Base-by-base conservation (phyloP, 2,329 filamentous ascomycete species). In the Sporothrix humicola region DNA sequence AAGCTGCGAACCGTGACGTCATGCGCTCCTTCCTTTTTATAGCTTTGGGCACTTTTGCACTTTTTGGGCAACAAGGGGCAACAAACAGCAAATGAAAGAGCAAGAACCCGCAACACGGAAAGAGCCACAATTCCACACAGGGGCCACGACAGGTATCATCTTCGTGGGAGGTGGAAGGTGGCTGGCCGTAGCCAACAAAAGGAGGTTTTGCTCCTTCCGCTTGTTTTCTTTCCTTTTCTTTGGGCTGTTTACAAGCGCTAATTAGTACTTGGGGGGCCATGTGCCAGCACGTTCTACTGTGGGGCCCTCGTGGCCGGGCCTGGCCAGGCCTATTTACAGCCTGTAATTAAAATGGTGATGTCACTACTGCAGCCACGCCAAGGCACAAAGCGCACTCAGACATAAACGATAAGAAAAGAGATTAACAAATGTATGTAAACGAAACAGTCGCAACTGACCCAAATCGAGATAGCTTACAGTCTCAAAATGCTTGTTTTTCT, bases 291-390 rank as follows among this genome's bases (percentile, higher is more conserved):
- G 7, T 37, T 52, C 37, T 20, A 8, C 20, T n/a, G 65, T 68
- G 66, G 48, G 48, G 66, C 48, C 48, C 37, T 17, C 26, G 17
- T 37, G 63, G 63, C 63, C 20, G 17, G 61, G 37, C 44, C 42
- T 26, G 9, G n/a, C 66, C 17, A 42, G 26, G 17, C 26, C 46
- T 26, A 23, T n/a, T 52, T 7, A 42, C 9, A 23, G 48, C 26
- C 26, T 37, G 48, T 42, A 4, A 37, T 54, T 20, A 26, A n/a
- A 58, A 58, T 70, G 68, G 68, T 70, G 68, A 70, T 70, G 68
- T 70, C 68, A 70, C 52, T n/a, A 23, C 50, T 58, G 68, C 52
- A 58, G 68, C 52, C 66, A 69, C 48, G 56, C 6, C 66, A 52
- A 37, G 65, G 65, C 46, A 52, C 46, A 68, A 37, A 15, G n/a